Percentiles rank a stretch among this genome's conserved stretches.
Conservation (phyloP, 1,284 basidiomycete species). For the Meira miltonrushii region DNA sequence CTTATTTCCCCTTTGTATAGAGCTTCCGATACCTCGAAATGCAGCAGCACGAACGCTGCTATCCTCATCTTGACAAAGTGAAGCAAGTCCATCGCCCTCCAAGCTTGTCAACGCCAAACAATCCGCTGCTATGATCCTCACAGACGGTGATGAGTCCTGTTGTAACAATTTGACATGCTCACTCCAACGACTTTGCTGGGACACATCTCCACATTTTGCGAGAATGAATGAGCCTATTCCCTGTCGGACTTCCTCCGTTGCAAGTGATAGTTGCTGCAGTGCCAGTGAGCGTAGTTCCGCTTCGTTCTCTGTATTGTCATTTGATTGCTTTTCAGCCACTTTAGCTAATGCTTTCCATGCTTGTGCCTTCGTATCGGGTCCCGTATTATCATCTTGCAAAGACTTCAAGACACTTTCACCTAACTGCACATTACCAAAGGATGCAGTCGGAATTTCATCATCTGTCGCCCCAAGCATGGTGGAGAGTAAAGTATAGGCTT, state of each 20-base stretch:
- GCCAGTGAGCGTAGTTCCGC: background rate
- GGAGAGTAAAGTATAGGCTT: slow-evolving; percentile 2
- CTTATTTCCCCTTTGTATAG: background rate
- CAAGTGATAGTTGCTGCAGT: background rate
- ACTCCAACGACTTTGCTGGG: background rate
- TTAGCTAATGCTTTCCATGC: background rate
- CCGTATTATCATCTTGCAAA: background rate
- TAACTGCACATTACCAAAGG: background rate
- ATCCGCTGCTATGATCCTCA: background rate
- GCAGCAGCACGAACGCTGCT: slow-evolving; percentile 10
- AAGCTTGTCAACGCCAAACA: background rate
- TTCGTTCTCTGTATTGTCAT: background rate
- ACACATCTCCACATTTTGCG: background rate
- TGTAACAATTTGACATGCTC: background rate
- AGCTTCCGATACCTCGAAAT: slow-evolving; percentile 2
- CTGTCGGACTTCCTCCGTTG: background rate
- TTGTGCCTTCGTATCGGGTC: background rate
- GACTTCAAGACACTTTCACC: background rate
- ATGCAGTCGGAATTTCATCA: background rate
- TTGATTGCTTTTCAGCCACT: background rate
- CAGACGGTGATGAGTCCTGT: background rate
- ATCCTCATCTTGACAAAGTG: background rate
- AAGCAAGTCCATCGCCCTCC: background rate
- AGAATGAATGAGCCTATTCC: background rate
- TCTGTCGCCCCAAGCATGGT: background rate